Evolutionary conservation across 495 filamentous ascomycete species (phyloP).

Genomic region (Trichoderma virens): DNA sequence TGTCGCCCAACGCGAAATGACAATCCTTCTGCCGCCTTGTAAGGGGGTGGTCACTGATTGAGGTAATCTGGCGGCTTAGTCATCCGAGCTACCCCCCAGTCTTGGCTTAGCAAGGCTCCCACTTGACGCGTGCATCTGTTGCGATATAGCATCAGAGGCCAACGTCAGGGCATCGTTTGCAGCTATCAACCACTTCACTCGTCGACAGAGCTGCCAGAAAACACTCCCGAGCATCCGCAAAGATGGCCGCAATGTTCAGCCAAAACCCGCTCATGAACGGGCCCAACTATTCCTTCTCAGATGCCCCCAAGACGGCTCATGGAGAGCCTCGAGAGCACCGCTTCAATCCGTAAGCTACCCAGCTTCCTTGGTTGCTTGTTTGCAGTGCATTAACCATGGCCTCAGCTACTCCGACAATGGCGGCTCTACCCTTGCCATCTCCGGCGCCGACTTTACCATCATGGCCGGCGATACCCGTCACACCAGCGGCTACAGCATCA

Average conservation of each 20-base stretch:
- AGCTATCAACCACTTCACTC: constrained; percentile 8
- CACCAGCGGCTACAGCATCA: constrained; percentile 96
- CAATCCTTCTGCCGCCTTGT: not conserved
- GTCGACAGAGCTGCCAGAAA: not conserved
- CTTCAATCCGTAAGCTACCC: constrained; percentile 76
- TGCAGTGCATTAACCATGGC: constrained; percentile 11
- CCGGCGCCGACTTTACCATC: constrained; percentile 87
- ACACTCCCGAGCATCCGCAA: not conserved
- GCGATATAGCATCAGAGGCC: not conserved
- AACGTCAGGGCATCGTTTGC: constrained; percentile 2
- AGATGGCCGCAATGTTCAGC: constrained; percentile 53
- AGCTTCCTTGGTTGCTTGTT: constrained; percentile 4
- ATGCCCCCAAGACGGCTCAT: constrained; percentile 35
- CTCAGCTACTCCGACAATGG: constrained; percentile 96
- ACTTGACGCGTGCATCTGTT: constrained; percentile 33
- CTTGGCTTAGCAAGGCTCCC: constrained; percentile 33
- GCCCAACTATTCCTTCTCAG: constrained; percentile 51
- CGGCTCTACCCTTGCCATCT: constrained; percentile 91
- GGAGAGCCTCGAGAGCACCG: constrained; percentile 59
- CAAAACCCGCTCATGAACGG: constrained; percentile 55
- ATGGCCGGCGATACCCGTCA: constrained; percentile 93
- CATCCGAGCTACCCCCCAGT: constrained; percentile 10
- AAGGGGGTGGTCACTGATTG: constrained; percentile 2
- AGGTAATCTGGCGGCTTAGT: not conserved
- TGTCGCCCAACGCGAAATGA: not conserved